Evolutionary conservation across 148 eudicot species (phyloP), one percentile per base, ranked within the genome.

Genomic region (Rhododendron ferrugineum): DNA sequence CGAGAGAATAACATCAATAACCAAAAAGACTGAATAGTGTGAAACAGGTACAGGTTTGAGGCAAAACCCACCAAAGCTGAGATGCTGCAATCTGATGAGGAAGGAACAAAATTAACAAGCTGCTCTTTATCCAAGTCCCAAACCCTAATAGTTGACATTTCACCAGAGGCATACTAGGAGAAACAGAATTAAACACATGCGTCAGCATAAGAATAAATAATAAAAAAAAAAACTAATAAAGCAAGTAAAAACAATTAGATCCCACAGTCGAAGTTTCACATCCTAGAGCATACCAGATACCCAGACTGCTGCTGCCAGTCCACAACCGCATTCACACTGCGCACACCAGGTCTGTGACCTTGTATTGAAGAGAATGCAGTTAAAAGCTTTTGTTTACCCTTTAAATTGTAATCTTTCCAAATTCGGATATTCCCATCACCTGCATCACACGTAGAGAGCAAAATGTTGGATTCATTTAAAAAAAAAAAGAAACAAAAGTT

Each of bases 231-330:
- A 79, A 7, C 58, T 15, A 16, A 54, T 37, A 18, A 34, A 22
- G 16, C 37, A 36, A 11, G 13, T 16, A 46, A 3, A 26, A 14
- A 70, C 34, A 44, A 23, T 28, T 60, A 85, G 15, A 82, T 1
- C 68, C 42, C 42, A 30, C 4, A 34, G 72, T 34, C 4, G 16
- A 52, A 52, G 18, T 34, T 36, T 6, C 20, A 78, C 30, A 85
- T 85, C 36, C 10, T n/a, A 49, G 64, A 70, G 66, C 11, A 30
- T 32, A 97, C 99, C 92, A 97, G 90, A 92, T 87, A 93, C 86
- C 99, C 99, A 85, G 99, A 95, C 84, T 97, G 98, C 84, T 97
- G 99, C 92, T 97, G 99, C 99, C 99, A 97, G 90, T 95, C 99
- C 82, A 97, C 98, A 86, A 97, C 96, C 50, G 94, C 91, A 80